Base-by-base conservation (phyloP, 257 asterid genomes). In the Primulina huaijiensis region DNA sequence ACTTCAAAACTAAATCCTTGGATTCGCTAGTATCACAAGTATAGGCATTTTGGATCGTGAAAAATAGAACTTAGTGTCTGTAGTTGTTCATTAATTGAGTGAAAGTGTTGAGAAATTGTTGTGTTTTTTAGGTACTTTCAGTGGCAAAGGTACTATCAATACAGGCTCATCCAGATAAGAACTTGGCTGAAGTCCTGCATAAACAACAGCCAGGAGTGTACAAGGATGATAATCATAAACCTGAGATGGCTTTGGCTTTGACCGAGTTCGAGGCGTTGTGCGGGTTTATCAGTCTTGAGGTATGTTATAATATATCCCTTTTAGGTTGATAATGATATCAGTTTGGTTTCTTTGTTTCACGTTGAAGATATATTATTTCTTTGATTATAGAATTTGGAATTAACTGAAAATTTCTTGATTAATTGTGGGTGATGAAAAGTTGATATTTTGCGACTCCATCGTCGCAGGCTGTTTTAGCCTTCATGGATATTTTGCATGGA, bases 81-180 rank as follows among this genome's bases (percentile, higher is more conserved):
- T 43, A 3, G 1, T 50, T 50, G 56, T 50, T 50, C 21, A 5
- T 16, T 16, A 16, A 50, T 14, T 6, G 56, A 16, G 20, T 50
- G 56, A 50, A 40, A 53, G 61, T 60, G 53, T 52, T 57, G 20
- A 14, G 21, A 14, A 16, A 4, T 14, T 43, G 57, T 35, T 29
- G 68, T 53, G 7, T 56, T 77, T 56, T 77, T 27, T 73, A 91
- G 99, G 95, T 88, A n/a, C 95, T 94, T 65, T 91, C 98, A 25
- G 90, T 91, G 84, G 92, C 79, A 21, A 94, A 89, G 75, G 96
- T 90, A 3, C 82, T 94, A 79, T 91, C 99, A 3, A 86, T 91
- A 50, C 99, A 94, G 81, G 97, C 98, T 66, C 99, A 94, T 88
- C 99, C 98, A 1, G 93, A 91, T 80, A 94, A 87, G 83, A 84